phyloP scores from a whole-genome alignment of 1,139 yeast genomes.

The Sugiyamaella pinicola region DNA sequence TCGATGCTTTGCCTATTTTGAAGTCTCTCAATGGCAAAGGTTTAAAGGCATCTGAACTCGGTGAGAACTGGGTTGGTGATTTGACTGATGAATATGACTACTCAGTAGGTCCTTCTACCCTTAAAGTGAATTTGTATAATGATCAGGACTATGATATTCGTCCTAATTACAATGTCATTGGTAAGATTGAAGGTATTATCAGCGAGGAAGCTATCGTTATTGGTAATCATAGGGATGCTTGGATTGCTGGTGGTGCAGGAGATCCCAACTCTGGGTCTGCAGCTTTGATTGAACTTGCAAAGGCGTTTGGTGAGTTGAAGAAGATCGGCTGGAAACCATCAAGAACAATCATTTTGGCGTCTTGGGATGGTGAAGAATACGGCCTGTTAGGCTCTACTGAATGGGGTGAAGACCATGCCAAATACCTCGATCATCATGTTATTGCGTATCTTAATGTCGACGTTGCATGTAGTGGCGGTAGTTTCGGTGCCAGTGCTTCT shows the following conservation, averaged over 20 bases:
- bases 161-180: constrained; percentile 64
- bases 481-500: constrained; percentile 50
- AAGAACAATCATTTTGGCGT: constrained; percentile 59
- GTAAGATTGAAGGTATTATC: constrained; percentile 55
- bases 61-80: constrained; percentile 52
- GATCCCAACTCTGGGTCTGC: constrained; percentile 74
- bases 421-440: constrained; percentile 49
- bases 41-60: constrained; percentile 39
- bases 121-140: constrained; percentile 53
- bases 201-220: constrained; percentile 56
- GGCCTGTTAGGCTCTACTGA: constrained; percentile 70
- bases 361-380: constrained; percentile 79
- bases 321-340: constrained; percentile 63
- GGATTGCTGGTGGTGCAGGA: constrained; percentile 73
- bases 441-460: constrained; percentile 66
- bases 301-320: constrained; percentile 54
- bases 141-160: constrained; percentile 58
- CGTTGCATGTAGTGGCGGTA: constrained; percentile 58
- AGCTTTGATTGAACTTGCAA: constrained; percentile 57
- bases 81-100: constrained; percentile 50
- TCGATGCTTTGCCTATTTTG: constrained; percentile 60
- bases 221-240: constrained; percentile 74
- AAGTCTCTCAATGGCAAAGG: constrained; percentile 59
- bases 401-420: constrained; percentile 59
- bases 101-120: constrained; percentile 64